A percentile compares a stretch with the other conserved stretches of the same genome.
Conservation (phyloP, 345 rosid genomes). For the thale cress (Arabidopsis thaliana) region TAIR10.1 NC_003070.9:11587001-11587500, state of each 20-base stretch:
- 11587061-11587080: slow-evolving; percentile 62
- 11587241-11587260: slow-evolving; percentile 86
- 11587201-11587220: slow-evolving; percentile 73
- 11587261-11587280: slow-evolving; percentile 92
- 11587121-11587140: slow-evolving; percentile 77
- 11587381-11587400: slow-evolving; percentile 86
- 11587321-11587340: slow-evolving; percentile 86
- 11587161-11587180: slow-evolving; percentile 81
- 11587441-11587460: slow-evolving; percentile 82
- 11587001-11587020: slow-evolving; percentile 75
- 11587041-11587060: slow-evolving; percentile 64
- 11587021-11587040: slow-evolving; percentile 80
- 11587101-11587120: slow-evolving; percentile 74
- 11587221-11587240: slow-evolving; percentile 59
- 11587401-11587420: slow-evolving; percentile 85
- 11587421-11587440: slow-evolving; percentile 88
- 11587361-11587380: slow-evolving; percentile 84
- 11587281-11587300: slow-evolving; percentile 89
- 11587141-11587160: slow-evolving; percentile 88
- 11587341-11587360: slow-evolving; percentile 72
- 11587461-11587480: slow-evolving; percentile 89
- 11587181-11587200: slow-evolving; percentile 82
- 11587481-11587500: slow-evolving; percentile 74
- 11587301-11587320: slow-evolving; percentile 76
- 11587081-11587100: slow-evolving; percentile 55